A percentile compares a stretch with the other conserved stretches of the same genome.
These are phyloP conservation scores for Populus deltoides DNA, from an alignment of 345 rosid species.

Conservation along the genomic window DNA sequence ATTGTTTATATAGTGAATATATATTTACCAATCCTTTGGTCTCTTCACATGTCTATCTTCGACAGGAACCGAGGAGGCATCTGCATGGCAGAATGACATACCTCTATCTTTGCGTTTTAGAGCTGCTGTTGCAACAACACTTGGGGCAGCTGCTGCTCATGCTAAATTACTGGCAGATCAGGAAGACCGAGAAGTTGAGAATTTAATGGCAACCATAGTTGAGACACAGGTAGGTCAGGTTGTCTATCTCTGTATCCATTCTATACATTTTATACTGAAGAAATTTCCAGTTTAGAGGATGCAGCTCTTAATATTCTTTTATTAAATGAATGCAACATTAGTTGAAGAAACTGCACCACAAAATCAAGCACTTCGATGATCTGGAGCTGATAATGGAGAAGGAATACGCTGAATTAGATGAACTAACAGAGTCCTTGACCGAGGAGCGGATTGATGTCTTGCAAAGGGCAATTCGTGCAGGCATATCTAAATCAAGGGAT, in stretches of 20 bases:
- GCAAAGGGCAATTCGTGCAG: constrained; percentile 40
- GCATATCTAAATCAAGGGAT: constrained; percentile 62
- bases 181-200: constrained; percentile 77
- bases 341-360: constrained; percentile 72
- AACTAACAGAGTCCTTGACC: constrained; percentile 37
- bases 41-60: constrained; percentile 4
- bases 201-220: constrained; percentile 52
- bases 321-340: constrained; percentile 22
- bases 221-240: constrained; percentile 61
- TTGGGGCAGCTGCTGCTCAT: constrained; percentile 77
- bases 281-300: neutral
- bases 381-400: constrained; percentile 76
- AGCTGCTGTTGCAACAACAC: constrained; percentile 70
- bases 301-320: constrained; percentile 10
- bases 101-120: constrained; percentile 64
- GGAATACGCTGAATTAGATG: constrained; percentile 55
- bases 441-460: constrained; percentile 33
- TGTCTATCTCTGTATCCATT: neutral
- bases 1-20: neutral
- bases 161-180: constrained; percentile 82
- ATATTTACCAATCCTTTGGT: neutral
- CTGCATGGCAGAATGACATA: constrained; percentile 34
- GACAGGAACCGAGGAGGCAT: constrained; percentile 45
- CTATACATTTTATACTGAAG: neutral
- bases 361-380: constrained; percentile 60